Conservation (phyloP, 805 yeast genomes). For the Yarrowia deformans region DNA sequence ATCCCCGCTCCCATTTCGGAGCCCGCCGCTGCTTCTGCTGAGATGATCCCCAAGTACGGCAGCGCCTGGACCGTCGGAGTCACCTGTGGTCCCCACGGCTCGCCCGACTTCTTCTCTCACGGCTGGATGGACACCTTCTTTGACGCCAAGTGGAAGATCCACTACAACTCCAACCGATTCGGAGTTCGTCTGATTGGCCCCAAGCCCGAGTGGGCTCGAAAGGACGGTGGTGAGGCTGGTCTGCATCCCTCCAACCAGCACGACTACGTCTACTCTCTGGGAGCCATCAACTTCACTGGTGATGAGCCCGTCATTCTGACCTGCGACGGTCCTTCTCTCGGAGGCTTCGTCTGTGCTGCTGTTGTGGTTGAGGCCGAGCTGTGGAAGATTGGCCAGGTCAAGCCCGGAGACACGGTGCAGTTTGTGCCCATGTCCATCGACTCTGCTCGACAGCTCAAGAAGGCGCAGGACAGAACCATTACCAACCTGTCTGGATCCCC, state of each 20-base stretch:
- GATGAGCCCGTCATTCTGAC: conserved; percentile 97
- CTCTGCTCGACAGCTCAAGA: conserved; percentile 70
- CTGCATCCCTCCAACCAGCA: conserved; percentile 98
- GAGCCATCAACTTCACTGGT: conserved; percentile 98
- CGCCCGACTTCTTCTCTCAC: conserved; percentile 88
- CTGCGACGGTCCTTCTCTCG: conserved; percentile 96
- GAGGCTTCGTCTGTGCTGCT: conserved; percentile 97
- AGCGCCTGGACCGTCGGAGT: conserved; percentile 84
- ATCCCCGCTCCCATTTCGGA: conserved; percentile 74
- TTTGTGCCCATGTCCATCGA: conserved; percentile 80
- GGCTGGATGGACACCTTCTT: conserved; percentile 82
- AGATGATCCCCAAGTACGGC: conserved; percentile 62
- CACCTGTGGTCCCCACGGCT: conserved; percentile 97
- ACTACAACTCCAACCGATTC: conserved; percentile 95
- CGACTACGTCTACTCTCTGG: conserved; percentile 94
- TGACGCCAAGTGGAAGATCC: conserved; percentile 85
- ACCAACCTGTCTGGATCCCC: conserved; percentile 46
- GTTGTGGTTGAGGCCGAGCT: conserved; percentile 95
- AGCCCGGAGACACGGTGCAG: conserved; percentile 86
- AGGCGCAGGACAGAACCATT: conserved; percentile 59
- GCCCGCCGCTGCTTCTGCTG: conserved; percentile 65
- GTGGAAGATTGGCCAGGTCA: conserved; percentile 98
- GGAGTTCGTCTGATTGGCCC: conserved; percentile 96
- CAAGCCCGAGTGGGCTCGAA: conserved; percentile 95
- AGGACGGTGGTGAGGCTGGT: conserved; percentile 98